Conservation (phyloP, 768 basidiomycete species). For the Panaeolus cyanescens region DNA sequence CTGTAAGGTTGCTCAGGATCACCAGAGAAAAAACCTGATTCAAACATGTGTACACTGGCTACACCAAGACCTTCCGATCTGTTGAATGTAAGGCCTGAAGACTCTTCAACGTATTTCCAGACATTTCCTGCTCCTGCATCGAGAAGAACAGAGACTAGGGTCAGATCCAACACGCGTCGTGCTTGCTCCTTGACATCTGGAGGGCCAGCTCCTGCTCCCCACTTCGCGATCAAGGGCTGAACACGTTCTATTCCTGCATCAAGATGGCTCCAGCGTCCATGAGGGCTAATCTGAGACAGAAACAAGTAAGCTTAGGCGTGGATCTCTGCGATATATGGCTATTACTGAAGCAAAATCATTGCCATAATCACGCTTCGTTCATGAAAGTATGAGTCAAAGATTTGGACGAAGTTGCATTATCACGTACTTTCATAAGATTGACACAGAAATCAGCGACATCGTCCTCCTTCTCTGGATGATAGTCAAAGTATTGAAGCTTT, state of each 20-base stretch:
- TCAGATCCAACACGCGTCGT: constrained; percentile 84
- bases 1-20: constrained; percentile 58
- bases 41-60: constrained; percentile 90
- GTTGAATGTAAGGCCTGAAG: constrained; percentile 51
- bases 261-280: constrained; percentile 90
- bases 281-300: constrained; percentile 71
- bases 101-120: constrained; percentile 76
- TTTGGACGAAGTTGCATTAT: background rate
- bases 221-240: constrained; percentile 55
- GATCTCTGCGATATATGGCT: background rate
- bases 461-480: constrained; percentile 74
- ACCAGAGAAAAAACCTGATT: constrained; percentile 79
- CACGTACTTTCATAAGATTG: constrained; percentile 74
- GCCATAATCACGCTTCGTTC: constrained; percentile 83
- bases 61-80: constrained; percentile 87
- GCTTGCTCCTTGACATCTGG: constrained; percentile 60
- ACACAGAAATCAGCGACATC: constrained; percentile 75
- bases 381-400: constrained; percentile 7
- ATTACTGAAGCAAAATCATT: constrained; percentile 64
- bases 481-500: constrained; percentile 83
- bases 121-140: constrained; percentile 90
- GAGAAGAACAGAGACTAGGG: constrained; percentile 87
- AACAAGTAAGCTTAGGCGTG: background rate
- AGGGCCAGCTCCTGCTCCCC: constrained; percentile 45
- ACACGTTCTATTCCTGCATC: constrained; percentile 71